Evolutionary conservation across 2,329 filamentous ascomycete species (phyloP).

Genomic region (Pseudocercospora musae): DNA sequence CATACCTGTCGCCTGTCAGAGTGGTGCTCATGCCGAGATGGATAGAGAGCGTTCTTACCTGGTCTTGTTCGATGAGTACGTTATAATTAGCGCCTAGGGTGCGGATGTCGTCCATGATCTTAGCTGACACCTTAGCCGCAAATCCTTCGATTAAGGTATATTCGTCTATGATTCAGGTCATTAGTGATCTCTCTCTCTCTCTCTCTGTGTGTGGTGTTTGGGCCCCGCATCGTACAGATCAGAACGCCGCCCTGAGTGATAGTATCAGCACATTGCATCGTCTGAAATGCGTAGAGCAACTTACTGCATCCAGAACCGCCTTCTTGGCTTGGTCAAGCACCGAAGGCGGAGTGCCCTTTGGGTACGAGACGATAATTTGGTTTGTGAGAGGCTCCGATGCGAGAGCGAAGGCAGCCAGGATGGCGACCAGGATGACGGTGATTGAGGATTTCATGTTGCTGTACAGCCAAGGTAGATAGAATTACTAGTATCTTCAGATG

Average conservation of each 20-base stretch:
- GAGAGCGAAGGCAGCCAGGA: constrained; percentile 21
- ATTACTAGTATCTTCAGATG: too few species aligned
- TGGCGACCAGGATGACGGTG: constrained; percentile 24
- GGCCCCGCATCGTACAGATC: constrained; percentile 53
- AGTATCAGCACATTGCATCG: constrained; percentile 15
- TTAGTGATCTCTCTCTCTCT: not conserved
- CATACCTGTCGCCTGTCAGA: not conserved
- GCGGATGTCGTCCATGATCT: constrained; percentile 65
- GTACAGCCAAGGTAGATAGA: not conserved
- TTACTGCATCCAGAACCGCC: constrained; percentile 25
- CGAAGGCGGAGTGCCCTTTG: constrained; percentile 63
- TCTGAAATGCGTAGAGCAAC: not conserved
- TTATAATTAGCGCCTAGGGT: constrained; percentile 59
- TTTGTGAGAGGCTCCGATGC: constrained; percentile 47
- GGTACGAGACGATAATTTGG: constrained; percentile 75
- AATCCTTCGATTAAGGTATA: constrained; percentile 35
- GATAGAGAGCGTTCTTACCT: constrained; percentile 45
- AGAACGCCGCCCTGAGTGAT: constrained; percentile 62
- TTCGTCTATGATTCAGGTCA: constrained; percentile 29
- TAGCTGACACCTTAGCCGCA: constrained; percentile 61
- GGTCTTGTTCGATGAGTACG: constrained; percentile 72
- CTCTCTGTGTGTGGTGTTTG: not conserved
- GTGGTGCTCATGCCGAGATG: not conserved
- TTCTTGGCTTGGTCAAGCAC: constrained; percentile 61
- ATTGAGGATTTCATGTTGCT: constrained; percentile 32